Evolutionary conservation across 2,329 filamentous ascomycete genomes (phyloP).

Genomic region (Ramularia collo-cygni): DNA sequence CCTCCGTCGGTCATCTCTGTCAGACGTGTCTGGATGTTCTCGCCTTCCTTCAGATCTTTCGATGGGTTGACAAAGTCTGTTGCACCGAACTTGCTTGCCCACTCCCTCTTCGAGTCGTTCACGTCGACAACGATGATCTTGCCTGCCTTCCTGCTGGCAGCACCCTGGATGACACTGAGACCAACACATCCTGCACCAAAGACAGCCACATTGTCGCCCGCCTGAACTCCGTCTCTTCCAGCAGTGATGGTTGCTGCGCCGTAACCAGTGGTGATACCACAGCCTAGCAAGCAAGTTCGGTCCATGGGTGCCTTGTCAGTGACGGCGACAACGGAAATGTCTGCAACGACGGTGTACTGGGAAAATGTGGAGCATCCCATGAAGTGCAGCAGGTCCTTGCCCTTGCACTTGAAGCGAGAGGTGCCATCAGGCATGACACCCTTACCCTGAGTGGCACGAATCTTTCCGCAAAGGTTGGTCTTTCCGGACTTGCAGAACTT

Average conservation of each 20-base stretch:
- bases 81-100: slow-evolving; percentile 89
- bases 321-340: slow-evolving; percentile 95
- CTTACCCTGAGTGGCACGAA: slow-evolving; percentile 89
- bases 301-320: slow-evolving; percentile 89
- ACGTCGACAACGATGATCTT: slow-evolving; percentile 74
- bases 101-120: slow-evolving; percentile 85
- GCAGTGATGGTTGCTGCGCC: slow-evolving; percentile 92
- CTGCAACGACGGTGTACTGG: slow-evolving; percentile 96
- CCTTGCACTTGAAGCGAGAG: slow-evolving; percentile 87
- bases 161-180: slow-evolving; percentile 89
- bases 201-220: slow-evolving; percentile 81
- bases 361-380: slow-evolving; percentile 99
- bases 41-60: slow-evolving; percentile 51
- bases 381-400: slow-evolving; percentile 93
- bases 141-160: slow-evolving; percentile 71
- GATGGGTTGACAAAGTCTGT: slow-evolving; percentile 95
- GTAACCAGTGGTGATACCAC: slow-evolving; percentile 97
- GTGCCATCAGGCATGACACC: slow-evolving; percentile 98
- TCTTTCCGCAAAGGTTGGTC: slow-evolving; percentile 98
- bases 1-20: slow-evolving; percentile 97
- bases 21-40: slow-evolving; percentile 84
- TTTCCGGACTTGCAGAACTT: slow-evolving; percentile 99
- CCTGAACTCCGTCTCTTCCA: slow-evolving; percentile 60
- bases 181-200: slow-evolving; percentile 97
- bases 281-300: slow-evolving; percentile 89